These are phyloP conservation scores for Herpotrichia juniperi DNA, from an alignment of 2,329 filamentous ascomycete species.

Conservation along the genomic window DNA sequence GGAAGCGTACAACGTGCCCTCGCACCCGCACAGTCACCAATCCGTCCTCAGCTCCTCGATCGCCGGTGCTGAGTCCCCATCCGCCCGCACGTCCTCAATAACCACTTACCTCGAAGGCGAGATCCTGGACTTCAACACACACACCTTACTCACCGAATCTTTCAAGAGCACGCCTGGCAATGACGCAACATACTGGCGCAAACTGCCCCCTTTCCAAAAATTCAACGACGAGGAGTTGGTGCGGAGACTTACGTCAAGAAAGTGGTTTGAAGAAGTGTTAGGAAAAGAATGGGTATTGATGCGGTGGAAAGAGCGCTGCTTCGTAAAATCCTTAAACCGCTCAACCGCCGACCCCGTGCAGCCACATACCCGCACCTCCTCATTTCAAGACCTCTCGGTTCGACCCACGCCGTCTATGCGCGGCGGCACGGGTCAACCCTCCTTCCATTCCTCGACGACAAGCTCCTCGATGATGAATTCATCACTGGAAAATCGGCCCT, in stretches of 20 bases:
- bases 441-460: no score
- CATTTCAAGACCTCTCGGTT: neutral
- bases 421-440: no score
- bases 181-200: constrained; percentile 57
- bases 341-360: constrained; percentile 20
- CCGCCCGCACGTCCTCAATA: constrained; percentile 54
- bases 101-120: constrained; percentile 72
- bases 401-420: no score
- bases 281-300: constrained; percentile 60
- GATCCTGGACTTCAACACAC: constrained; percentile 65
- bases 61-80: constrained; percentile 9
- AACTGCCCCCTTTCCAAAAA: constrained; percentile 52
- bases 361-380: constrained; percentile 15
- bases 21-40: constrained; percentile 43
- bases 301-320: constrained; percentile 62
- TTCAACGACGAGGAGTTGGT: constrained; percentile 50
- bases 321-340: constrained; percentile 45
- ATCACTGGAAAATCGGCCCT: no score
- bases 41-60: constrained; percentile 28
- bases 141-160: constrained; percentile 58
- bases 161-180: constrained; percentile 53
- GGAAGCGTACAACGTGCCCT: constrained; percentile 72
- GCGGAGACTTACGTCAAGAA: constrained; percentile 50
- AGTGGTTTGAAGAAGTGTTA: constrained; percentile 41
- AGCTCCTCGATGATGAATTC: no score